Percentiles rank a stretch among this genome's conserved stretches.
These are phyloP conservation scores for Steccherinum ochraceum DNA, from an alignment of 768 basidiomycete genomes.

Conservation along the genomic window DNA sequence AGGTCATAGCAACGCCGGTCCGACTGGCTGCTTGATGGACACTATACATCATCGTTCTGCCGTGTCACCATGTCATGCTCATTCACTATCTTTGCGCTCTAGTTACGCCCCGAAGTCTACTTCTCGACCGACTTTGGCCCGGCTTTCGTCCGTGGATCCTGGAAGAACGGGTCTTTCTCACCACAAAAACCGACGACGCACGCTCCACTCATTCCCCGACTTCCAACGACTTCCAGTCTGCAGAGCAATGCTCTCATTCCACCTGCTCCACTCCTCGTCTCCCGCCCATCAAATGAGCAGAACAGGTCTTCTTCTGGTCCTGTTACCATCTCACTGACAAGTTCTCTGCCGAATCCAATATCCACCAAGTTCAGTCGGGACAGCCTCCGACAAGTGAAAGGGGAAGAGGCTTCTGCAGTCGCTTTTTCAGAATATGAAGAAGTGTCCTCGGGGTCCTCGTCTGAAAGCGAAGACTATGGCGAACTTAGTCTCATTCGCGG, in stretches of 20 bases:
- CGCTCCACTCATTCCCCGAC: not conserved
- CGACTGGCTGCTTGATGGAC: not conserved
- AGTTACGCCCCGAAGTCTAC: constrained; percentile 60
- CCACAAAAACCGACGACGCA: constrained; percentile 13
- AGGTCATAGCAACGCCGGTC: no score
- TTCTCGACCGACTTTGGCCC: constrained; percentile 60
- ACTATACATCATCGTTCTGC: constrained; percentile 12
- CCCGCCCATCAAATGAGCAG: not conserved
- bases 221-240: not conserved
- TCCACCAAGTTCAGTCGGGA: not conserved
- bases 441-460: constrained; percentile 6
- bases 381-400: not conserved
- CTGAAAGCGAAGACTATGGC: constrained; percentile 12
- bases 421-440: constrained; percentile 31
- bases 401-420: constrained; percentile 10
- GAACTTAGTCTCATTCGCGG: constrained; percentile 34
- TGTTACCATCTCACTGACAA: not conserved
- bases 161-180: constrained; percentile 35
- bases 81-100: constrained; percentile 1
- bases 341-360: not conserved
- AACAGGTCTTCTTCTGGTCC: not conserved
- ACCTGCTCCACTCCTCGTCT: not conserved
- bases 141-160: constrained; percentile 55
- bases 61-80: not conserved
- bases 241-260: not conserved